A percentile compares a stretch with the other conserved stretches of the same genome.
These are phyloP conservation scores for Alternaria hordeiaustralica DNA, from an alignment of 2,329 filamentous ascomycete genomes.

Conservation along the genomic window DNA sequence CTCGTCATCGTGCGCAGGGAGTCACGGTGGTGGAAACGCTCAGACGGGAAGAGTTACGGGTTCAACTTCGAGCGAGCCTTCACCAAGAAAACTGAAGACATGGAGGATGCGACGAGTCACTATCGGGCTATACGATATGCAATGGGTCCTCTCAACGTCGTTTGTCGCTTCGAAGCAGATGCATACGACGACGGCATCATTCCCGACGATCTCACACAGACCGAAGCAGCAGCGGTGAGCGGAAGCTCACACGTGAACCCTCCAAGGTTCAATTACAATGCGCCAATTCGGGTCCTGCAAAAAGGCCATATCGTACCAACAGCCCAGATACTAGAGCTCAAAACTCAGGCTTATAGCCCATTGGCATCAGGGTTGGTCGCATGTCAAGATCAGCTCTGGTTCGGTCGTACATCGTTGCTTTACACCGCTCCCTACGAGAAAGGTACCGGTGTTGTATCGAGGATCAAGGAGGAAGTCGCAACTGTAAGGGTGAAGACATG, in stretches of 20 bases:
- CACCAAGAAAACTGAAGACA: slow-evolving; percentile 22
- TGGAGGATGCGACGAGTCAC: slow-evolving; percentile 37
- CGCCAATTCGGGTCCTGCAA: slow-evolving; percentile 30
- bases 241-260: slow-evolving; percentile 11
- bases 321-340: slow-evolving; percentile 34
- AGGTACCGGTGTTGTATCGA: slow-evolving; percentile 16
- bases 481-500: slow-evolving; percentile 24
- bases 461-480: slow-evolving; percentile 25
- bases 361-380: slow-evolving; percentile 5
- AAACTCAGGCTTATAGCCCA: slow-evolving; percentile 25
- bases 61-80: slow-evolving; percentile 38
- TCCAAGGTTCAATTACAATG: slow-evolving; percentile 21
- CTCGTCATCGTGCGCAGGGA: slow-evolving; percentile 38
- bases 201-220: slow-evolving; percentile 15
- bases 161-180: slow-evolving; percentile 39
- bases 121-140: slow-evolving; percentile 39
- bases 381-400: slow-evolving; percentile 42
- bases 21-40: slow-evolving; percentile 28
- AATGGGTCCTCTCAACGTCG: slow-evolving; percentile 34
- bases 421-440: slow-evolving; percentile 29
- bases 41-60: slow-evolving; percentile 23
- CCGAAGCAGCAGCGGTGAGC: slow-evolving; percentile 16
- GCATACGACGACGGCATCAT: slow-evolving; percentile 30
- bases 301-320: slow-evolving; percentile 32
- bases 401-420: slow-evolving; percentile 35